phyloP scores from a whole-genome alignment of 257 asterid genomes.

The Solanum dulcamara region DNA sequence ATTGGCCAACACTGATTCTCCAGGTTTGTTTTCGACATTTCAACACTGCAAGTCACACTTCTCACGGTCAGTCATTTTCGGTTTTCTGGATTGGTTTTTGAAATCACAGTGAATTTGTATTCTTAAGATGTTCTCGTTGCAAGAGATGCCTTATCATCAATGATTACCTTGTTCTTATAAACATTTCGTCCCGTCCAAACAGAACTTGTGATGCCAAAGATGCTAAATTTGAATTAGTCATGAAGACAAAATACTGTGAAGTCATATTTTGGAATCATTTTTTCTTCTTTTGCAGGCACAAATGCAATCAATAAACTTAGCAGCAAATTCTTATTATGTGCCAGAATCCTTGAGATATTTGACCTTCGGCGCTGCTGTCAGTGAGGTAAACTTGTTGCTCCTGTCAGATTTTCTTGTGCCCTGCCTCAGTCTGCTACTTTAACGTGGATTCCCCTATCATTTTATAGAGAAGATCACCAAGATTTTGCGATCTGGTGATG shows the following conservation, averaged over 20 bases:
- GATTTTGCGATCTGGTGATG: too few relatives aligned
- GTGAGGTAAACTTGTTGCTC: constrained; percentile 39
- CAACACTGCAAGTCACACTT: not conserved
- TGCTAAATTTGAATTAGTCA: not conserved
- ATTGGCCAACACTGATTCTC: constrained; percentile 43
- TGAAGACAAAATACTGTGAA: not conserved
- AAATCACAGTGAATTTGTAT: too few relatives aligned
- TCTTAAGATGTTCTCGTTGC: too few relatives aligned
- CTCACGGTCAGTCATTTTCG: not conserved
- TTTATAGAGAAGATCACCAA: too few relatives aligned
- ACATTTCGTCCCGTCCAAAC: not conserved
- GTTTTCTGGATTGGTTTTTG: not conserved
- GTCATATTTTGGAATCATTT: not conserved
- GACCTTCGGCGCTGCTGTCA: constrained; percentile 60
- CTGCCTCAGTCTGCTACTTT: not conserved
- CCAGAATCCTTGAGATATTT: constrained; percentile 35
- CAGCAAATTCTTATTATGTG: constrained; percentile 41
- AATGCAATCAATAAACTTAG: constrained; percentile 25
- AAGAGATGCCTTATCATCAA: not conserved
- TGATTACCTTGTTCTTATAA: not conserved
- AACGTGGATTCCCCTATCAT: too few relatives aligned
- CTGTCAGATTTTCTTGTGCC: not conserved
- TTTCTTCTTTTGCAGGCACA: constrained; percentile 55
- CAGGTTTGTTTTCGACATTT: constrained; percentile 25
- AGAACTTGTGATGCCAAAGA: not conserved